Percentiles rank a stretch among this genome's conserved stretches.
phyloP scores from a whole-genome alignment of 2,329 filamentous ascomycete species.

The Phaeomoniella chlamydospora region DNA sequence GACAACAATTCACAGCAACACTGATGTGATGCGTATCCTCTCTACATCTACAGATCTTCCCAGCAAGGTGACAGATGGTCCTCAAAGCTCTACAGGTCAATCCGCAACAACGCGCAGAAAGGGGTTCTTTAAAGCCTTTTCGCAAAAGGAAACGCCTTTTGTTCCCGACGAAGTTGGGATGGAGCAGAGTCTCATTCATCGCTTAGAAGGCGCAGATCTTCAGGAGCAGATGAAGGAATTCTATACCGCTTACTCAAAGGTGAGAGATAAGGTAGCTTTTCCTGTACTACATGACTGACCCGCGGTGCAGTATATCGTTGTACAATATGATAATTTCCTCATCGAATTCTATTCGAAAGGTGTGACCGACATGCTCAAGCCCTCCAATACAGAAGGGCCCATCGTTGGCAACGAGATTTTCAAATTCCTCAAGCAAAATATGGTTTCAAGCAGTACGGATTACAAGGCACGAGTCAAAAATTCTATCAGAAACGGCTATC shows the following conservation, averaged over 20 bases:
- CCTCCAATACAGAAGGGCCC: constrained; percentile 17
- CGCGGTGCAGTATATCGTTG: constrained; percentile 24
- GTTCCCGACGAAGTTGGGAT: constrained; percentile 21
- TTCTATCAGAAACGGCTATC: constrained; percentile 13
- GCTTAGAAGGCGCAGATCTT: constrained; percentile 20
- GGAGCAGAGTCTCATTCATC: constrained; percentile 23
- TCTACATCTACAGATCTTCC: constrained; percentile 19
- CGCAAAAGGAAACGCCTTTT: constrained; percentile 8
- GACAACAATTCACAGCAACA: constrained; percentile 33
- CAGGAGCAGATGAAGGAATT: constrained; percentile 24
- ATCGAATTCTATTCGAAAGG: constrained; percentile 33
- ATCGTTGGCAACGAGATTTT: constrained; percentile 36
- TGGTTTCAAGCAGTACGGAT: constrained; percentile 26
- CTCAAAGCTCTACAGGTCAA: not conserved
- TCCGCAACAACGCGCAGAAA: constrained; percentile 13
- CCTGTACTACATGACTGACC: not conserved
- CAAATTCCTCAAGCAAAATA: constrained; percentile 35
- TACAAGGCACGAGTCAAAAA: constrained; percentile 31
- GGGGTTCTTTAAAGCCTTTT: constrained; percentile 21
- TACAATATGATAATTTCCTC: constrained; percentile 21
- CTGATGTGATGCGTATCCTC: constrained; percentile 37
- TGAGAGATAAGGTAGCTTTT: constrained; percentile 6
- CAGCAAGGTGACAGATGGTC: constrained; percentile 10
- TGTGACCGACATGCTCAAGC: constrained; percentile 31
- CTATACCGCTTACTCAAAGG: constrained; percentile 30